These are phyloP conservation scores for Fraxinus nigra DNA, from an alignment of 305 asterid genomes.

Conservation along the genomic window DNA sequence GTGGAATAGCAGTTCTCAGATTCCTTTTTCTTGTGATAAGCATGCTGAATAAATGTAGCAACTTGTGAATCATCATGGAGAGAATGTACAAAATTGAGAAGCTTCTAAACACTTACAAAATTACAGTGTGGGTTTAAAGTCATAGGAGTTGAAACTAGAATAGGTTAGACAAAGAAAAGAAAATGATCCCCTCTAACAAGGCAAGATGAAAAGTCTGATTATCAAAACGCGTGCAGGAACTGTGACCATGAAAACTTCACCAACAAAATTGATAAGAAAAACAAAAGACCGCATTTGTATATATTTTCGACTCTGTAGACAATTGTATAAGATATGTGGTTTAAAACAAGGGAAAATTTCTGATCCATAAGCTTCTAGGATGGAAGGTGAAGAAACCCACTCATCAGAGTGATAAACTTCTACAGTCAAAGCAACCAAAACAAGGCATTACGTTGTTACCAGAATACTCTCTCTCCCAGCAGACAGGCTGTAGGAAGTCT, in stretches of 20 bases:
- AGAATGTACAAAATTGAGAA: slow-evolving; percentile 1
- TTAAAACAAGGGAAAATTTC: background rate
- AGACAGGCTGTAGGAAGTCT: slow-evolving; percentile 47
- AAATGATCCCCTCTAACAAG: background rate
- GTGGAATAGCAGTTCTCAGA: slow-evolving; percentile 38
- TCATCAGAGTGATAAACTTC: slow-evolving; percentile 5
- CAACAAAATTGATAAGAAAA: background rate
- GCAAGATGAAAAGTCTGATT: background rate
- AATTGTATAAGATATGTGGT: background rate
- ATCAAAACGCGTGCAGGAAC: background rate
- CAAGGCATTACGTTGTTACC: slow-evolving; percentile 41
- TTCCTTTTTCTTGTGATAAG: slow-evolving; percentile 44
- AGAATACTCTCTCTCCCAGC: slow-evolving; percentile 56
- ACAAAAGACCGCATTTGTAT: background rate
- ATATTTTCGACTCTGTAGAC: background rate
- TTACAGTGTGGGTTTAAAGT: background rate
- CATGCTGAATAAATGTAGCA: slow-evolving; percentile 46
- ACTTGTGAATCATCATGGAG: background rate
- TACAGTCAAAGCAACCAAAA: slow-evolving; percentile 1
- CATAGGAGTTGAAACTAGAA: slow-evolving; percentile 8
- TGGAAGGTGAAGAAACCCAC: background rate
- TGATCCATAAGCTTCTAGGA: background rate
- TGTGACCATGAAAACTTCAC: background rate
- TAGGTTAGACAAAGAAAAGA: slow-evolving; percentile 3
- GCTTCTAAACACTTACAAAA: slow-evolving; percentile 1